phyloP scores from a whole-genome alignment of 2,329 filamentous ascomycete species.

The Lachnellula subtilissima region DNA sequence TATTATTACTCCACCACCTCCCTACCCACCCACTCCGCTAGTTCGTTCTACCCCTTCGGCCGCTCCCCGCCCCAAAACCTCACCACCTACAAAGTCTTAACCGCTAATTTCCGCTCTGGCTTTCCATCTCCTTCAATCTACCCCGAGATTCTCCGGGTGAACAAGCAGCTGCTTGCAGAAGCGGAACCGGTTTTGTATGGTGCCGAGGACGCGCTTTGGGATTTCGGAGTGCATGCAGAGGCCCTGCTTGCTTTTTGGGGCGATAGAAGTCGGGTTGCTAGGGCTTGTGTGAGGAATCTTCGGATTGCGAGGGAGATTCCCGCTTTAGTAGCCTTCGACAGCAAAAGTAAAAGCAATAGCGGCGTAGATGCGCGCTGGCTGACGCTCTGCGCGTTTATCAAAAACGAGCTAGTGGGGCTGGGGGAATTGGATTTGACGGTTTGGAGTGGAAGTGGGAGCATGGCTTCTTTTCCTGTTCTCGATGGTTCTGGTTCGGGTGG shows the following conservation, averaged over 20 bases:
- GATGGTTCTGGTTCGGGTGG: neutral
- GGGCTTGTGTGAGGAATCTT: constrained; percentile 15
- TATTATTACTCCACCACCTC: constrained; percentile 21
- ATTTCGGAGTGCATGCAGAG: constrained; percentile 23
- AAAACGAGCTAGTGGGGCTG: constrained; percentile 10
- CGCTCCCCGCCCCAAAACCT: constrained; percentile 8
- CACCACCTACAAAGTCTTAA: constrained; percentile 27
- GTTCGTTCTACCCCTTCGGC: constrained; percentile 22
- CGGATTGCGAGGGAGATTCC: constrained; percentile 22
- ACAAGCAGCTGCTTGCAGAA: constrained; percentile 18
- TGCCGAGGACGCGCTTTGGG: constrained; percentile 11
- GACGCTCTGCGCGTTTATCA: constrained; percentile 13
- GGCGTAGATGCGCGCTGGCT: constrained; percentile 16
- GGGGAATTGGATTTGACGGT: constrained; percentile 21
- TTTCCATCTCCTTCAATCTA: constrained; percentile 13
- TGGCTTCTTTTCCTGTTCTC: neutral
- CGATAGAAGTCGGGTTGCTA: constrained; percentile 17
- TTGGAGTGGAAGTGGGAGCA: constrained; percentile 15
- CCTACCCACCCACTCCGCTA: constrained; percentile 10
- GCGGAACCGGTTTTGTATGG: constrained; percentile 25
- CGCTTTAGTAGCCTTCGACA: neutral
- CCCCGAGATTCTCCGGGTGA: constrained; percentile 15
- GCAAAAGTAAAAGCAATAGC: neutral
- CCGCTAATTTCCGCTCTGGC: constrained; percentile 15
- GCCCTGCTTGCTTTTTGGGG: constrained; percentile 20